A percentile compares a stretch with the other conserved stretches of the same genome.
Evolutionary conservation across 495 filamentous ascomycete genomes (phyloP).

Genomic region (Penicillium cataractarum): DNA sequence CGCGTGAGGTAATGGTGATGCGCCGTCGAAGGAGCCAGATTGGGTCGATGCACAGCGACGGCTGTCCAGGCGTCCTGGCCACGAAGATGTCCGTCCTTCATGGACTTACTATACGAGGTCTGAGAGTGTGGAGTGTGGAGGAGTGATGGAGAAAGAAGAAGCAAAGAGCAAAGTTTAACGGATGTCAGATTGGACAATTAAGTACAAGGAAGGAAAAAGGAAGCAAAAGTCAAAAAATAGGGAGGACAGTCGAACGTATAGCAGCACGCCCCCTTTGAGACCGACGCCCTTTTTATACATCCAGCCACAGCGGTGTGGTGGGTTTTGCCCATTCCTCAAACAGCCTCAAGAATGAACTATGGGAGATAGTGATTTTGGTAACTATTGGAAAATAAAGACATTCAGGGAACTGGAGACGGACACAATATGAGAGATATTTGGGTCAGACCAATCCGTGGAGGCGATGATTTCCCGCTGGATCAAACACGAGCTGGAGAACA

Average conservation of each 20-base stretch:
- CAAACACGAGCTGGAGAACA: neutral
- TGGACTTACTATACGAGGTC: slow-evolving; percentile 9
- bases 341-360: neutral
- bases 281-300: neutral
- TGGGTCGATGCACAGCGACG: slow-evolving; percentile 18
- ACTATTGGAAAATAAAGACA: neutral
- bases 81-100: slow-evolving; percentile 18
- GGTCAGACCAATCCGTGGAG: slow-evolving; percentile 4
- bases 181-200: neutral
- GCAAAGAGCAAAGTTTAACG: neutral
- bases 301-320: neutral
- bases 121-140: neutral
- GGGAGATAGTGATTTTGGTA: neutral
- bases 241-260: neutral
- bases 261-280: neutral
- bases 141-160: slow-evolving; percentile 4
- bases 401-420: neutral
- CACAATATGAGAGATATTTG: slow-evolving; percentile 5
- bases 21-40: neutral
- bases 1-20: slow-evolving; percentile 23
- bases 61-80: slow-evolving; percentile 18
- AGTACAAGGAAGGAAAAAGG: neutral
- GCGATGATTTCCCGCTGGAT: neutral
- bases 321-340: neutral
- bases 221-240: slow-evolving; percentile 2